phyloP scores from a whole-genome alignment of 2,329 filamentous ascomycete genomes.

The Aureobasidium leucospermi region DNA sequence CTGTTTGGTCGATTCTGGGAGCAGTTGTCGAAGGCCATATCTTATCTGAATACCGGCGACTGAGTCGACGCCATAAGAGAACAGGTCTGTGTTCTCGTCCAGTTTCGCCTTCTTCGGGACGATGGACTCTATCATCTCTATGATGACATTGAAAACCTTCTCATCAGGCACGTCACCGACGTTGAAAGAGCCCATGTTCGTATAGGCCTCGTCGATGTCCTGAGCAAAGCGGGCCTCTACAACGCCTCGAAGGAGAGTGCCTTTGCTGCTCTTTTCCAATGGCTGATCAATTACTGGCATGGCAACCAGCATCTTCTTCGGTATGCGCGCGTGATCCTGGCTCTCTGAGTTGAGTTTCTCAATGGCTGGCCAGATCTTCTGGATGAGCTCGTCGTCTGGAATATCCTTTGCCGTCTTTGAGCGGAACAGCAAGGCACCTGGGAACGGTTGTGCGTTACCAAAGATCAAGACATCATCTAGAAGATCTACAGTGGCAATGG shows the following conservation, averaged over 20 bases:
- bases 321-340: conserved; percentile 46
- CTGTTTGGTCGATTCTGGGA: conserved; percentile 27
- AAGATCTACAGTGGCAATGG: conserved; percentile 37
- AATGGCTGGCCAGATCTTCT: conserved; percentile 37
- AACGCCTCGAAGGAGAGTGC: conserved; percentile 47
- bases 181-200: conserved; percentile 14
- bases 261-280: conserved; percentile 57
- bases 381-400: conserved; percentile 34
- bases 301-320: conserved; percentile 44
- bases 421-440: conserved; percentile 51
- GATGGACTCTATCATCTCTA: conserved; percentile 21
- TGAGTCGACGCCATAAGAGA: conserved; percentile 54
- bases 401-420: conserved; percentile 22
- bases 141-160: conserved; percentile 28
- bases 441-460: conserved; percentile 49
- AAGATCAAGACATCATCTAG: conserved; percentile 54
- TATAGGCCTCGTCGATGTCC: conserved; percentile 43
- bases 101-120: conserved; percentile 19
- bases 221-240: conserved; percentile 44
- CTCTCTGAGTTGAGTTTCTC: conserved; percentile 42
- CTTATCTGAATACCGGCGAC: conserved; percentile 49
- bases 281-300: conserved; percentile 30
- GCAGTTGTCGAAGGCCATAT: conserved; percentile 28
- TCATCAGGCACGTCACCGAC: conserved; percentile 26
- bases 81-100: conserved; percentile 44